Base-by-base conservation (phyloP, 495 filamentous ascomycete species). In the Bryoglossum gracile region DNA sequence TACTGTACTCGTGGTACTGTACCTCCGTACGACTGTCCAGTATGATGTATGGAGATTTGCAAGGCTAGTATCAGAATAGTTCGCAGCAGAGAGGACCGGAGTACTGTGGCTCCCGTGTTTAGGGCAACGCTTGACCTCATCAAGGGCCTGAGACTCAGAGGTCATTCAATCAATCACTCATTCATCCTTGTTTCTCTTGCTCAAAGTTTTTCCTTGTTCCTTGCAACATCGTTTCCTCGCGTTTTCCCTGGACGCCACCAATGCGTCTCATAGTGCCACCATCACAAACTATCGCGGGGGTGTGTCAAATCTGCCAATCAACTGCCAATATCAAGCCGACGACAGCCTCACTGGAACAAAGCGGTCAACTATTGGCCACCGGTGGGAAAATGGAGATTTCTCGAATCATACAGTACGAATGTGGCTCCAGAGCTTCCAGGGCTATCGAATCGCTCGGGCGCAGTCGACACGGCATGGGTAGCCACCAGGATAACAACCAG, bases 271-370 rank as follows among this genome's bases (percentile, higher is more conserved):
- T 17, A 40, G 42, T 43, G 43, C 45, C 49, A 42, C 38, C 41
- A 46, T 53, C 45, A 57, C 54, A 57, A 32, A 18, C 38, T 40
- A 40, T 33, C 14, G 37, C 35, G 18, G 40, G 39, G 24, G 17
- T 42, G 10, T 11, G 18, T 9, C 10, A 8, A 34, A 17, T 4
- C 9, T 33, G 19, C 51, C 48, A 51, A 56, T 52, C 23, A 46
- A 17, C 26, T 16, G 25, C 23, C 43, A 26, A 28, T 17, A 46
- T 23, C 34, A 18, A 18, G 38, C 39, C 32, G 11, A 38, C 14
- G 28, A 48, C 41, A 57, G 55, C 55, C 55, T 57, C 50, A 53
- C 55, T 52, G 38, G 22, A 6, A 10, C 22, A 4, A 17, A 26
- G 5, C 17, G 9, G n/a, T 46, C 40, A 40, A 40, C 21, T 46